Base-by-base conservation (phyloP, 2,329 filamentous ascomycete species). In the Beauveria pseudobassiana region DNA sequence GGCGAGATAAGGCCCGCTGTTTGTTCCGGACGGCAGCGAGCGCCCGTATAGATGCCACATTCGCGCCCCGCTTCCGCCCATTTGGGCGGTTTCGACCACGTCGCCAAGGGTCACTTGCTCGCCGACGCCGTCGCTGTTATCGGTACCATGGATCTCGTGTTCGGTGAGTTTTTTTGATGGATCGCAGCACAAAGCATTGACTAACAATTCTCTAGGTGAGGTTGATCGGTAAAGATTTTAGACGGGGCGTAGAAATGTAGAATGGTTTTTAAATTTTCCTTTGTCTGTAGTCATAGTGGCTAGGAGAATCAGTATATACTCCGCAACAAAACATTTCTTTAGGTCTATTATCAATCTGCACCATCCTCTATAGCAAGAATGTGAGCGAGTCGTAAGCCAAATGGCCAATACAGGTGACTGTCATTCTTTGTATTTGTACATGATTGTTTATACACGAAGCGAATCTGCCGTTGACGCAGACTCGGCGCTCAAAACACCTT, bases 61-160 rank as follows among this genome's bases (percentile, higher is more conserved):
- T 70, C 87, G 95, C 70, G 93, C 96, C 43, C 95, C 95, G 95
- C 65, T 99, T 99, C 72, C 72, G 95, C 95, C 66, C 96, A 99
- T 78, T 78, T 99, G 76, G 86, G 85, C 71, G 93, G 91, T 67
- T 97, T 99, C 75, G 95, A 99, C 75, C 93, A 98, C 73, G 83
- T 99, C 61, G 87, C 87, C 66, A 89, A 90, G 78, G 95, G 95
- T 38, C 96, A 99, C 79, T 78, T 99, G 76, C 79, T 99, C 69
- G 95, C 96, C 64, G 95, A 99, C 77, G 95, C 93, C 28, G 95
- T 99, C 55, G 96, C 95, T 53, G 93, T 98, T 63, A 98, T 98
- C 69, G 89, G 87, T 74, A 89, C 89, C 58, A 92, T 93, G 89
- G 89, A 92, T 84, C 77, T 95, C 74, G 90, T 93, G 81, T 93